A percentile compares a stretch with the other conserved stretches of the same genome.
Conservation (phyloP, 306 rosid species). For the Nissolia schottii region DNA sequence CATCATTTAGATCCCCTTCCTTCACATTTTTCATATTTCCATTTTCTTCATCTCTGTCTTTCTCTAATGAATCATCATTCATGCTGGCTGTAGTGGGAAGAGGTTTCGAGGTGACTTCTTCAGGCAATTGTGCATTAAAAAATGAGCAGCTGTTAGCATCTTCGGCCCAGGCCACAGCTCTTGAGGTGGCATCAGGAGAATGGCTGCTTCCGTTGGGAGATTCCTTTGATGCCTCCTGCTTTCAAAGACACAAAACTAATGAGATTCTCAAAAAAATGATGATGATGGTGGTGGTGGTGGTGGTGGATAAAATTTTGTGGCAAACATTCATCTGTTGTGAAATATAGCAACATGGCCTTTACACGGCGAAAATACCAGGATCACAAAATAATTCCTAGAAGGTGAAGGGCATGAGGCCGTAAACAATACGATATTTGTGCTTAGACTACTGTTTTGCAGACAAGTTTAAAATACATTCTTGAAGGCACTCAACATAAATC, state of each 20-base stretch:
- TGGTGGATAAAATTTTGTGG: background rate
- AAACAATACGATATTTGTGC: background rate
- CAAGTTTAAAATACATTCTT: background rate
- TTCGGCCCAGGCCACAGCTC: constrained; percentile 38
- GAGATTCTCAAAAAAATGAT: constrained; percentile 2
- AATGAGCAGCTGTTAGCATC: constrained; percentile 29
- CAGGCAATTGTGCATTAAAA: constrained; percentile 48
- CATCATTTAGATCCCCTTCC: constrained; percentile 35
- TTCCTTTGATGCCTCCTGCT: constrained; percentile 63
- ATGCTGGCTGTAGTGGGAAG: constrained; percentile 26
- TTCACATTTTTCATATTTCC: constrained; percentile 16
- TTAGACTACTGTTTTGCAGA: background rate
- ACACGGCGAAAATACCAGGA: background rate
- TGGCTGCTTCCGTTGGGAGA: constrained; percentile 59
- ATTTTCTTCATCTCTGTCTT: constrained; percentile 21
- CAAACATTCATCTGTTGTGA: background rate
- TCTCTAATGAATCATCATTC: constrained; percentile 23
- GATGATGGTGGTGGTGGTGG: too few relatives aligned
- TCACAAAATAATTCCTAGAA: background rate
- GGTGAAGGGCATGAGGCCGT: background rate
- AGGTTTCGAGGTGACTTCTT: constrained; percentile 43
- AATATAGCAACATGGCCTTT: background rate
- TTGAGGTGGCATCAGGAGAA: constrained; percentile 78
- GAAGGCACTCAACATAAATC: background rate
- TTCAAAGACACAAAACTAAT: constrained; percentile 20